Evolutionary conservation across 805 yeast species (phyloP).

Genomic region (Limtongozyma cylindracea): DNA sequence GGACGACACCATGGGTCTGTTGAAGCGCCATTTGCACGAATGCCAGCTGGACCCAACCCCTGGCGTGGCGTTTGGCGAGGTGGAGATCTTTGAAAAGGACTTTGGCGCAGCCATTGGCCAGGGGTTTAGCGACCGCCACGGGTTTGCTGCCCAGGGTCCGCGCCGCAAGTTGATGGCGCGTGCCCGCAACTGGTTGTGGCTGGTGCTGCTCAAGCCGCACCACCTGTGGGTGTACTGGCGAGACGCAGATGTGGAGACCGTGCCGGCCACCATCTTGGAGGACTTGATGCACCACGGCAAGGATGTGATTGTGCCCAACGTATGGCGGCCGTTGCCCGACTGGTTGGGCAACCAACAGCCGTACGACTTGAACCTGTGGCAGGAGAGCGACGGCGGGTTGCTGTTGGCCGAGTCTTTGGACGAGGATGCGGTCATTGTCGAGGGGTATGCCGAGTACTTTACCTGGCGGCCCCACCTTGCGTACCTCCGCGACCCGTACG

Average conservation of each 20-base stretch:
- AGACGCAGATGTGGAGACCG: conserved; percentile 67
- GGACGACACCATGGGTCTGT: conserved; percentile 38
- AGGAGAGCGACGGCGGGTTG: conserved; percentile 59
- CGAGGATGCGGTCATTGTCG: conserved; percentile 74
- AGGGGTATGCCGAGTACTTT: conserved; percentile 71
- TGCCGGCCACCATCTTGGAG: conserved; percentile 54
- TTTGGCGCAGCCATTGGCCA: conserved; percentile 73
- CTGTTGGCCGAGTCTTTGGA: conserved; percentile 35
- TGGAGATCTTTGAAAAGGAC: conserved; percentile 61
- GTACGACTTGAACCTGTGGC: conserved; percentile 92
- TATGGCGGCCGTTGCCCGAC: conserved; percentile 92
- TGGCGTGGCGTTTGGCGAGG: conserved; percentile 45
- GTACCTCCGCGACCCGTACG: conserved; percentile 34
- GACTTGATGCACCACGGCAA: conserved; percentile 41
- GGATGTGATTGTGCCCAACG: conserved; percentile 68
- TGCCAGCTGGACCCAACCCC: conserved; percentile 31
- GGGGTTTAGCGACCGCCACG: conserved; percentile 66
- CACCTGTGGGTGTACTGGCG: conserved; percentile 89
- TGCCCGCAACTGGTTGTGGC: conserved; percentile 65
- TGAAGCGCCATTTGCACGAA: conserved; percentile 28
- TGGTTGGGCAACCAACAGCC: conserved; percentile 84
- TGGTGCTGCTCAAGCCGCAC: conserved; percentile 52
- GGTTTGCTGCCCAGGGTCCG: conserved; percentile 65
- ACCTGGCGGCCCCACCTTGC: conserved; percentile 73
- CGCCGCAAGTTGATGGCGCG: conserved; percentile 71